Evolutionary conservation across 257 asterid genomes (phyloP).

Genomic region (Solanum virginianum): DNA sequence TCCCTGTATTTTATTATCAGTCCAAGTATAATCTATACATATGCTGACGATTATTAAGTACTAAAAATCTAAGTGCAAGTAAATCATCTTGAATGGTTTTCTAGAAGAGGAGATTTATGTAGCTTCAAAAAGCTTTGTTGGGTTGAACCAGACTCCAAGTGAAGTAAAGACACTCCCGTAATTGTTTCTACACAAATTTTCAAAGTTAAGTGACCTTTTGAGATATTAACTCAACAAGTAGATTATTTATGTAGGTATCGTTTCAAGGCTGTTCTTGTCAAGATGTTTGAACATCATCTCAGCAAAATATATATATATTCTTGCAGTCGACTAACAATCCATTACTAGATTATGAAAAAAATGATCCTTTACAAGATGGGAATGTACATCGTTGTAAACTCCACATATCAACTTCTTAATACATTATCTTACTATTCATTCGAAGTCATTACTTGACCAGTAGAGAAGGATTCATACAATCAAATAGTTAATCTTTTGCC

Average conservation of each 20-base stretch:
- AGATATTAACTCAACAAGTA: too few species aligned
- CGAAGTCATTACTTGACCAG: background rate
- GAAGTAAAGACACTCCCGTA: background rate
- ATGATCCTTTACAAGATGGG: background rate
- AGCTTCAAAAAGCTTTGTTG: background rate
- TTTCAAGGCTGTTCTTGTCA: background rate
- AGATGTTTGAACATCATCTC: constrained; percentile 41
- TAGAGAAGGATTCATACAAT: background rate
- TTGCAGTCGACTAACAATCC: constrained; percentile 50
- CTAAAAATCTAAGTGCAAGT: background rate
- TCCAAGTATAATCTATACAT: background rate
- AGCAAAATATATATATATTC: constrained; percentile 39
- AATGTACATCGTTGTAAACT: background rate
- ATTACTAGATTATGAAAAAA: constrained; percentile 31
- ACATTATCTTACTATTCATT: background rate
- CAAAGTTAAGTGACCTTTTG: too few species aligned
- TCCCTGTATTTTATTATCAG: background rate
- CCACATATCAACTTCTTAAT: background rate
- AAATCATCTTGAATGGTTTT: background rate
- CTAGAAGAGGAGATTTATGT: background rate
- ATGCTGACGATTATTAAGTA: background rate
- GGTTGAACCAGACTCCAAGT: background rate
- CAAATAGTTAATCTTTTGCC: background rate
- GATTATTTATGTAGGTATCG: too few species aligned
- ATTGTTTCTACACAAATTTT: too few species aligned